Evolutionary conservation across 2,329 filamentous ascomycete species (phyloP).

Genomic region (Didymella glomerata): DNA sequence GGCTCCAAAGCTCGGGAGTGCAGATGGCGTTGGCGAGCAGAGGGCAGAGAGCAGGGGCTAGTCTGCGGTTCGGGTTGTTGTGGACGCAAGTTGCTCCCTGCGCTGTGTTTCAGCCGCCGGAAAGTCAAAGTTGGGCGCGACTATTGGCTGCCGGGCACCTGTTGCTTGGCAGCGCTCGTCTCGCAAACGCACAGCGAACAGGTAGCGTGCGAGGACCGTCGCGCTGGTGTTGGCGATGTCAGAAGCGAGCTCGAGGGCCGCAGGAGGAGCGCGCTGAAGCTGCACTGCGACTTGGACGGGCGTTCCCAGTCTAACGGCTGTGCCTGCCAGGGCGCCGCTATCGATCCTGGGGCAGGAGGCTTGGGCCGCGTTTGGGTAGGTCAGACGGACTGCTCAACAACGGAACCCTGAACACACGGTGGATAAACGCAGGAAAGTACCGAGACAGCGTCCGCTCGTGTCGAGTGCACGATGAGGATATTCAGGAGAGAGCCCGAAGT

Average conservation of each 20-base stretch:
- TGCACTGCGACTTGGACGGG: slow-evolving; percentile 24
- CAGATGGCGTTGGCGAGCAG: slow-evolving; percentile 31
- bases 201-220: slow-evolving; percentile 32
- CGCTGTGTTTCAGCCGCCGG: slow-evolving; percentile 46
- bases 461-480: slow-evolving; percentile 1
- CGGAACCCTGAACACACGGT: slow-evolving; percentile 13
- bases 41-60: slow-evolving; percentile 22
- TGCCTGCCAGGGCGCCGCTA: slow-evolving; percentile 29
- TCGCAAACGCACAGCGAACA: slow-evolving; percentile 33
- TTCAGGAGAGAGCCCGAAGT: background rate
- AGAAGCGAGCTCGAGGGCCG: slow-evolving; percentile 14
- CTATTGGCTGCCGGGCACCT: slow-evolving; percentile 34
- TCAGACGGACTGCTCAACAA: slow-evolving; percentile 11
- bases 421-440: background rate
- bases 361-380: background rate
- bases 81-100: slow-evolving; percentile 44
- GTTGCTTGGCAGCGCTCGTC: slow-evolving; percentile 34
- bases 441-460: slow-evolving; percentile 5
- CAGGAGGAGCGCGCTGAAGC: slow-evolving; percentile 19
- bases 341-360: slow-evolving; percentile 11
- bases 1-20: slow-evolving; percentile 23
- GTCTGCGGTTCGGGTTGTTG: slow-evolving; percentile 25
- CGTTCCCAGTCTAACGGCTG: slow-evolving; percentile 19
- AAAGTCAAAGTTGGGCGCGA: slow-evolving; percentile 27
- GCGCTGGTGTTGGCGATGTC: slow-evolving; percentile 17